Conservation (phyloP, 2,329 filamentous ascomycete species). For the Mycosphaerelloides madeirae region DNA sequence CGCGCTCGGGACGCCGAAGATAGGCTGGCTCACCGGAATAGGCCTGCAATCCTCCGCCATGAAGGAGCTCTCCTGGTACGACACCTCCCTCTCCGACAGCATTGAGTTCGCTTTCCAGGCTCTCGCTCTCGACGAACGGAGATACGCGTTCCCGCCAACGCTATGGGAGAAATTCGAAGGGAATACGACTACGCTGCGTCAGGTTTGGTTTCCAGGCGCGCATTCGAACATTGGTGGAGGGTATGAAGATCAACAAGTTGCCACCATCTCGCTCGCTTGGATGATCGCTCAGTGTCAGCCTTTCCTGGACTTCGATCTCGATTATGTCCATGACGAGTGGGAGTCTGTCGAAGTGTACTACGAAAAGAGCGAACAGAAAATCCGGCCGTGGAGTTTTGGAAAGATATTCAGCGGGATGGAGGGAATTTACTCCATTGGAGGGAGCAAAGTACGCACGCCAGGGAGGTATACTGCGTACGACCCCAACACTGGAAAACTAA, state of each 20-base stretch:
- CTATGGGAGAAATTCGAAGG: constrained; percentile 42
- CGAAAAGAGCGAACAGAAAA: constrained; percentile 36
- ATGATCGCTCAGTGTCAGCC: constrained; percentile 52
- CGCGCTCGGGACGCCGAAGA: constrained; percentile 43
- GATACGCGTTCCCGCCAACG: constrained; percentile 38
- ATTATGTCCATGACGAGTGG: constrained; percentile 46
- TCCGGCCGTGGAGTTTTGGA: constrained; percentile 47
- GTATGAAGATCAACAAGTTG: constrained; percentile 43
- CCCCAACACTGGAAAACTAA: constrained; percentile 39
- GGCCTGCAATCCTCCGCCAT: constrained; percentile 31
- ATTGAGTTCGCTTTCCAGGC: constrained; percentile 45
- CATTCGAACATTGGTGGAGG: constrained; percentile 46
- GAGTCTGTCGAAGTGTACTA: constrained; percentile 43
- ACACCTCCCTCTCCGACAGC: constrained; percentile 40
- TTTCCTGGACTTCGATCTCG: constrained; percentile 45
- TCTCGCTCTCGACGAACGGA: constrained; percentile 40
- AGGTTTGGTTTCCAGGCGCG: constrained; percentile 48
- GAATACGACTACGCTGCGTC: constrained; percentile 42
- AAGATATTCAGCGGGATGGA: constrained; percentile 44
- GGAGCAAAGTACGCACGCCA: constrained; percentile 42
- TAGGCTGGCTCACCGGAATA: constrained; percentile 37
- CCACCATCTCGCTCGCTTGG: constrained; percentile 53
- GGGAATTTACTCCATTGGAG: constrained; percentile 46
- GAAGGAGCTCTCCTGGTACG: constrained; percentile 44
- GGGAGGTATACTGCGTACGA: constrained; percentile 45